Evolutionary conservation across 805 yeast genomes (phyloP).

Genomic region (Kockiozyma suomiensis): DNA sequence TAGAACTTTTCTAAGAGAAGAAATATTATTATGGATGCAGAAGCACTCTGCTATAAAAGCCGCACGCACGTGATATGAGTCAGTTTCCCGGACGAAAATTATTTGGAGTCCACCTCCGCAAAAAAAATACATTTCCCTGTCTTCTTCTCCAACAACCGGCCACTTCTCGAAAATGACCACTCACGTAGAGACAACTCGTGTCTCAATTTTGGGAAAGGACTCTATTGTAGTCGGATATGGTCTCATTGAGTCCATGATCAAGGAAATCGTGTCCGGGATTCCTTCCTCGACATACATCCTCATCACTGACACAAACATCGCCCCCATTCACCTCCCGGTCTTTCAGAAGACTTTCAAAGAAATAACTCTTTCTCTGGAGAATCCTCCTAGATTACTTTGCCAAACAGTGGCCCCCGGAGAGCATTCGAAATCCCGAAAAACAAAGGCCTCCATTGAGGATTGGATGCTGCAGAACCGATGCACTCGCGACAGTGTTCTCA

Average conservation of each 20-base stretch:
- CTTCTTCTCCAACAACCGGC: not conserved
- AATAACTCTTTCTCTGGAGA: slow-evolving; percentile 39
- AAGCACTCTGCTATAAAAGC: not conserved
- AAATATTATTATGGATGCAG: not conserved
- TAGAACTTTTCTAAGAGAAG: too few relatives aligned
- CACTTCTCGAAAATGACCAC: not conserved
- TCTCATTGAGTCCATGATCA: slow-evolving; percentile 71
- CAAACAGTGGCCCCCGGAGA: slow-evolving; percentile 92
- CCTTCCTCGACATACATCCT: slow-evolving; percentile 91
- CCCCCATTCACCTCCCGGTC: slow-evolving; percentile 45
- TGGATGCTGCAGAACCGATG: slow-evolving; percentile 79
- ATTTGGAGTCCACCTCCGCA: not conserved
- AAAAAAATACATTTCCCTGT: not conserved
- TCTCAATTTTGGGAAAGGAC: slow-evolving; percentile 73
- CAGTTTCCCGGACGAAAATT: not conserved
- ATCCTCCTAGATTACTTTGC: slow-evolving; percentile 62
- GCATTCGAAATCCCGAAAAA: slow-evolving; percentile 79
- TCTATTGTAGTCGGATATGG: slow-evolving; percentile 89
- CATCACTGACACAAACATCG: slow-evolving; percentile 81
- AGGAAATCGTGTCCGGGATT: slow-evolving; percentile 60
- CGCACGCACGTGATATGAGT: slow-evolving; percentile 7
- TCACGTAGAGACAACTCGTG: slow-evolving; percentile 16
- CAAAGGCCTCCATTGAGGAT: slow-evolving; percentile 93
- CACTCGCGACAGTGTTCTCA: slow-evolving; percentile 90
- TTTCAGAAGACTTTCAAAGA: slow-evolving; percentile 45